Evolutionary conservation across 805 yeast species (phyloP).

Genomic region (Scheffersomyces spartinae): DNA sequence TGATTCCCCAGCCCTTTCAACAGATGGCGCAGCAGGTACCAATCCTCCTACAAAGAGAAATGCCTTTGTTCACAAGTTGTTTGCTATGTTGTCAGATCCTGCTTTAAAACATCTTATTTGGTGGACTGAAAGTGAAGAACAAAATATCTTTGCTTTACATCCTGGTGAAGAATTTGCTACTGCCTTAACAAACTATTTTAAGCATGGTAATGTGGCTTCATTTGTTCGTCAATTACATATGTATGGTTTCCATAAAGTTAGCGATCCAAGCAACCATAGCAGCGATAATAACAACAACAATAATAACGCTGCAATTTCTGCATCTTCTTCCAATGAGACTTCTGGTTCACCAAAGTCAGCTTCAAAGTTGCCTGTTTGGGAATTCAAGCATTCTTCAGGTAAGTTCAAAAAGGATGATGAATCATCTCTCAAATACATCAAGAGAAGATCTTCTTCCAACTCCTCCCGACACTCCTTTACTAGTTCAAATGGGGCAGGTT

Average conservation of each 20-base stretch:
- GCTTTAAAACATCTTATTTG: conserved; percentile 65
- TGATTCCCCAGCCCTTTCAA: too few species aligned
- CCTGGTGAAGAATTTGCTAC: conserved; percentile 55
- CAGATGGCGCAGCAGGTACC: too few species aligned
- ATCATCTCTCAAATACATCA: conserved; percentile 31
- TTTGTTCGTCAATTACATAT: conserved; percentile 91
- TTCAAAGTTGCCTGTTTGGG: conserved; percentile 46
- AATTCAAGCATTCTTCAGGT: conserved; percentile 42
- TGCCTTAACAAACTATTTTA: conserved; percentile 64
- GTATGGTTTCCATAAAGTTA: conserved; percentile 89
- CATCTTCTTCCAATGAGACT: too few species aligned
- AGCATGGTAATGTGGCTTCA: conserved; percentile 87
- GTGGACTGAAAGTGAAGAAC: conserved; percentile 55
- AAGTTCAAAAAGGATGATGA: conserved; percentile 39
- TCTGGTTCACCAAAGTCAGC: too few species aligned
- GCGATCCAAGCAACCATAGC: conserved; percentile 27
- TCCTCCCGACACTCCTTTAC: conserved; percentile 8
- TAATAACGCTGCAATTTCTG: conserved; percentile 2
- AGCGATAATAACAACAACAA: conserved; percentile 8
- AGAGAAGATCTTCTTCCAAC: conserved; percentile 35
- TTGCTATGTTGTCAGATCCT: conserved; percentile 79
- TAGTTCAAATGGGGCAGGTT: neutral
- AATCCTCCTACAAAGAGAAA: too few species aligned
- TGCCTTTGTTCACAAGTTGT: conserved; percentile 75
- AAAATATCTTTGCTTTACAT: conserved; percentile 48